Base-by-base conservation (phyloP, 208 protist genomes). In the Angomonas ambiguus region DNA sequence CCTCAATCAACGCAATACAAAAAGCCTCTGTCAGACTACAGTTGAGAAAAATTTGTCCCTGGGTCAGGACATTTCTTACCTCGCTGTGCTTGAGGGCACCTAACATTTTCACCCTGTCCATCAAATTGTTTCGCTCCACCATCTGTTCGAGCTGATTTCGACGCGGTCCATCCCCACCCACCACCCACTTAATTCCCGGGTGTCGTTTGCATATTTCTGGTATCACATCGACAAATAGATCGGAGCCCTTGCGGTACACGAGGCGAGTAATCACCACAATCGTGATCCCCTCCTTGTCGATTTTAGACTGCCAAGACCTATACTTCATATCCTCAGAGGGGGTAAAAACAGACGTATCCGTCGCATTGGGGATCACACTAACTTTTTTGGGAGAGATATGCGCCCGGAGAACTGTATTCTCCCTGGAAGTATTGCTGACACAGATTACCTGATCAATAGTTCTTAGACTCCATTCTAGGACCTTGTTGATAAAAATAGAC, bases 1-100 rank as follows among this genome's bases (percentile, higher is more conserved):
- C 98, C 72, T 99, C 98, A 25, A 99, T 90, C 56, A 99, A 96
- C 0, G 98, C 98, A 70, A 99, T 99, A 76, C 98, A 99, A 65
- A 99, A 99, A 3, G 98, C 97, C 70, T 99, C 98, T 0, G 98
- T 99, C 27, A 99, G 71, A 48, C 95, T 98, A 53, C 90, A 98
- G 78, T 99, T 99, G 5, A 99, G 69, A 78, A 99, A 99, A 31
- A 99, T 98, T 70, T 99, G 93, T 4, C 98, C 97, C 48, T 92
- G 80, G 48, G 89, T 88, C 13, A 99, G 76, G 38, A 99, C 90
- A 24, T 88, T 77, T 20, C 80, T 75, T 20, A 97, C 91, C 25
- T 97, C 76, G 25, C 85, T 83, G 81, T 98, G 96, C 71, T 88
- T 85, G 27, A 98, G 79, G 8, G 90, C 83, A 31, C 98, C 98